Percentiles rank a stretch among this genome's conserved stretches.
Conservation (phyloP, 176 grass and related monocot species). For the Bolboschoenus planiculmis region DNA sequence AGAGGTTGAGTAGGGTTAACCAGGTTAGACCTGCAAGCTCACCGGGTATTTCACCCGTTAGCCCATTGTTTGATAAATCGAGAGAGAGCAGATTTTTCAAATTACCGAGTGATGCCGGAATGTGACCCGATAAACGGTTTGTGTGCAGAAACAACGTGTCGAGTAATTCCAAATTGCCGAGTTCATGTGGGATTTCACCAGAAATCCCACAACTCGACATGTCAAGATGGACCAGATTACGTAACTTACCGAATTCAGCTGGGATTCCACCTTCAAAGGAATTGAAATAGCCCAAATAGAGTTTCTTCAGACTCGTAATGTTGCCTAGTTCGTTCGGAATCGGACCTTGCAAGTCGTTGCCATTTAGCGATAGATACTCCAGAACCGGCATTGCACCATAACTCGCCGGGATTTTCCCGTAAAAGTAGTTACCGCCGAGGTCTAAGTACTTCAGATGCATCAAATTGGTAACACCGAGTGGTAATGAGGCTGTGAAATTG, state of each 20-base stretch:
- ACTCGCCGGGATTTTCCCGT: slow-evolving; percentile 42
- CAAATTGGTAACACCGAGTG: slow-evolving; percentile 33
- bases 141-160: slow-evolving; percentile 88
- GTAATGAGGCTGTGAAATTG: slow-evolving; percentile 69
- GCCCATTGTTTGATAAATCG: slow-evolving; percentile 95
- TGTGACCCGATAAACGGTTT: slow-evolving; percentile 51
- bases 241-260: slow-evolving; percentile 38
- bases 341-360: slow-evolving; percentile 61
- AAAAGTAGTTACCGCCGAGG: slow-evolving; percentile 93
- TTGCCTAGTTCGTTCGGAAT: slow-evolving; percentile 67
- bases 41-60: slow-evolving; percentile 65
- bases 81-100: slow-evolving; percentile 50
- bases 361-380: slow-evolving; percentile 93
- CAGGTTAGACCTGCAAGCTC: slow-evolving; percentile 40
- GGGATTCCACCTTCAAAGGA: slow-evolving; percentile 64
- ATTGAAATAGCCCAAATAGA: slow-evolving; percentile 93
- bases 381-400: slow-evolving; percentile 52
- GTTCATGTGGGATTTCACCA: slow-evolving; percentile 41
- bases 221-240: slow-evolving; percentile 43
- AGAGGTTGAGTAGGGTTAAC: slow-evolving; percentile 77
- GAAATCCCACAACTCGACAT: slow-evolving; percentile 69
- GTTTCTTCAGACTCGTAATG: slow-evolving; percentile 50
- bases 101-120: slow-evolving; percentile 63
- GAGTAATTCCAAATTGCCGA: slow-evolving; percentile 47
- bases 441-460: slow-evolving; percentile 59